Conservation (phyloP, 345 rosid species). For the Euphorbia tirucalli region DNA sequence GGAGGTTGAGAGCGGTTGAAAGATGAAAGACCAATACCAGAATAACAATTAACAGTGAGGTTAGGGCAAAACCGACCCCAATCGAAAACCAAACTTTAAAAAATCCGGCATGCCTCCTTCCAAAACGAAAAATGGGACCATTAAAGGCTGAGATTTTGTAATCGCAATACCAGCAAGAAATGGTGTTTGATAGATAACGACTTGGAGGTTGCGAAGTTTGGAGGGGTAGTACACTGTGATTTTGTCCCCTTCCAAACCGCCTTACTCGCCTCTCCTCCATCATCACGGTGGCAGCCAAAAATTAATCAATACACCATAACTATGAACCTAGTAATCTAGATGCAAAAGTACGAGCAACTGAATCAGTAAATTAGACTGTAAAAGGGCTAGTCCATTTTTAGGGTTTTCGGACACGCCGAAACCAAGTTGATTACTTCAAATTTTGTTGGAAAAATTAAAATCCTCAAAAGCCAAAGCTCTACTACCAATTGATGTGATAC, state of each 20-base stretch:
- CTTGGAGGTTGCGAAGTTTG: neutral
- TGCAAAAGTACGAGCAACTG: too few species aligned
- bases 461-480: too few species aligned
- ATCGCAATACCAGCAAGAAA: slow-evolving; percentile 55
- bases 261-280: slow-evolving; percentile 33
- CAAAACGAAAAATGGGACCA: slow-evolving; percentile 52
- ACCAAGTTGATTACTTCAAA: too few species aligned
- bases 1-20: neutral
- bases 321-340: too few species aligned
- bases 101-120: slow-evolving; percentile 48
- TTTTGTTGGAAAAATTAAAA: too few species aligned
- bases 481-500: too few species aligned
- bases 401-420: too few species aligned
- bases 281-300: neutral
- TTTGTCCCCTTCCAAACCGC: slow-evolving; percentile 33
- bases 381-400: too few species aligned
- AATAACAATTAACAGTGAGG: slow-evolving; percentile 51
- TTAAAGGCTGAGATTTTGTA: slow-evolving; percentile 47
- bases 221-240: slow-evolving; percentile 9
- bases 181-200: slow-evolving; percentile 15
- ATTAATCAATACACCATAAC: too few species aligned
- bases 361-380: too few species aligned
- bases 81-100: slow-evolving; percentile 71
- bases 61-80: slow-evolving; percentile 68
- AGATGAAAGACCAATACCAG: slow-evolving; percentile 18